Evolutionary conservation across 2,329 filamentous ascomycete species (phyloP).

Genomic region (Exophiala calicioides): DNA sequence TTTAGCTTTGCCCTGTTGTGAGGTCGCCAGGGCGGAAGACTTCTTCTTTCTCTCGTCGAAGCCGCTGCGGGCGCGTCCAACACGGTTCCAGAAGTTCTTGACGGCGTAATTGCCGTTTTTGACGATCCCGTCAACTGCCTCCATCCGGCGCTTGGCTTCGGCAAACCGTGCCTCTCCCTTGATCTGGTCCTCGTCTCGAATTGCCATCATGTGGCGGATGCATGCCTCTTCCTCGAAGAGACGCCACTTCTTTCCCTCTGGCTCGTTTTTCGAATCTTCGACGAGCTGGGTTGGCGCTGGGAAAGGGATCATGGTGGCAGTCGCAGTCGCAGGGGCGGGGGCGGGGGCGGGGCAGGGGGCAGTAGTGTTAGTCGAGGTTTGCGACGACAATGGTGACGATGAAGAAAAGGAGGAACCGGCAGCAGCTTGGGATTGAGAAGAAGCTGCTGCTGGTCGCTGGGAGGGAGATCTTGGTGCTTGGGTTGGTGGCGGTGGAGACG

Average conservation of each 20-base stretch:
- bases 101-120: constrained; percentile 15
- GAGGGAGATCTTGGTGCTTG: not conserved
- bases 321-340: not conserved
- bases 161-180: constrained; percentile 25
- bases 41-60: constrained; percentile 29
- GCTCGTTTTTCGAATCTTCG: constrained; percentile 9
- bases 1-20: constrained; percentile 15
- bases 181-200: constrained; percentile 18
- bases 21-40: constrained; percentile 20
- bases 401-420: too few species aligned
- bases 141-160: constrained; percentile 24
- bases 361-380: not conserved
- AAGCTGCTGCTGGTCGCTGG: not conserved
- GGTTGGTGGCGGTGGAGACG: not conserved
- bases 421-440: constrained; percentile 1
- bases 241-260: constrained; percentile 14
- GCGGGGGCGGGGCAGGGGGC: not conserved
- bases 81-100: constrained; percentile 32
- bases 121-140: constrained; percentile 6
- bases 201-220: constrained; percentile 27
- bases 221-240: constrained; percentile 27
- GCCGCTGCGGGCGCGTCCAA: constrained; percentile 22
- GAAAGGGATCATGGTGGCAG: constrained; percentile 14
- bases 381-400: too few species aligned
- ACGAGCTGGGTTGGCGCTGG: constrained; percentile 22